Evolutionary conservation across 352 stramenopile species (phyloP), one percentile per base, ranked within the genome.

Genomic region (Albugo laibachii): DNA sequence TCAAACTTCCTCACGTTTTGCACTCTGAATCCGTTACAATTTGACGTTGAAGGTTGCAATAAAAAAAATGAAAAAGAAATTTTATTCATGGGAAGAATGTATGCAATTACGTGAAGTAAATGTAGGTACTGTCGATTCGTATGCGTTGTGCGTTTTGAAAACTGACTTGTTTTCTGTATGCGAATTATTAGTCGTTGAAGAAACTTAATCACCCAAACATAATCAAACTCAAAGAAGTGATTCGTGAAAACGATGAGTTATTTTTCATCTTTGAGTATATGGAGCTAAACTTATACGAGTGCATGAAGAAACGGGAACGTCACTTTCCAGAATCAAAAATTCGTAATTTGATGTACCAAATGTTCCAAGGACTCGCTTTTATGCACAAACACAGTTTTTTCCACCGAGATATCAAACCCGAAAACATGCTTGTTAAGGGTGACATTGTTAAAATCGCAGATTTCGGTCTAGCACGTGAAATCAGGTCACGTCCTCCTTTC

Each of bases 261-360:
- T 98, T 87, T 58, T 98, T 99, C 60, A 92, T 99, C 0, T 99
- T 99, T 57, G 95, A 99, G 68, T 97, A 94, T 68, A 98, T 99
- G 94, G 88, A 97, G 59, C 82, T 80, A 54, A 98, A 96, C 52
- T 61, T 99, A 38, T 97, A 97, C 68, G 85, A 98, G 53, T 82
- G 78, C n/a, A 97, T 98, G 69, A 95, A 96, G 63, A 84, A 94
- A 39, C 58, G 85, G 36, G 67, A 94, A 50, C 69, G 71, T 42
- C 72, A 85, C 49, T 93, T 93, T 41, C 81, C 78, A 48, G 91
- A 97, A 58, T 82, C 80, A 49, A 95, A 95, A 57, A 96, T 99
- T 50, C 71, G 77, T 43, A 97, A 96, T 52, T 92, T 98, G 54
- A 93, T 98, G 68, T 79, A 89, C 56, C 95, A 99, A 75, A 95